Base-by-base conservation (phyloP, 768 basidiomycete species). In the Tremella fuciformis region DNA sequence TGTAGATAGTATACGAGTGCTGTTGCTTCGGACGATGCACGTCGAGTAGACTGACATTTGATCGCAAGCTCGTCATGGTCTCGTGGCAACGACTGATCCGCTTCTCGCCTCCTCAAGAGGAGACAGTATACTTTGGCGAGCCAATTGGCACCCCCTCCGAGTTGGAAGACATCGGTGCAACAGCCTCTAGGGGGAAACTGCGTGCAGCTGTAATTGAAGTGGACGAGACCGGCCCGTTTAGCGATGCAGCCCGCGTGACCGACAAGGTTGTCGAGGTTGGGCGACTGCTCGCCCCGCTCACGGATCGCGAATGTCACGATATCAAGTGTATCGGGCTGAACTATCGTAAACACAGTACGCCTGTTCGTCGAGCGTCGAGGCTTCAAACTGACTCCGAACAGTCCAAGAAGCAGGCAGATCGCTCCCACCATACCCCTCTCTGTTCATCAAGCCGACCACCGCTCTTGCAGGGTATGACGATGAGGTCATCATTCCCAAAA, bases 391-490 rank as follows among this genome's bases (percentile, higher is more conserved):
- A 61, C 4, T 9, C 29, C 38, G 46, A 4, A 44, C 49, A 51
- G 57, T 51, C 26, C 50, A 58, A 49, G 70, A 71, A 49, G 48
- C 65, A 29, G 55, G 54, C 18, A 38, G 64, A 8, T 46, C 65
- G 0, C 39, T 54, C 41, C 67, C 67, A 0, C 22, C 55, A 1
- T 47, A 50, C 50, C 74, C 73, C 8, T 58, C 65, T 19, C 50
- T 68, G 16, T 74, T 74, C 66, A 52, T 64, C 61, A 76, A 76
- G 50, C 73, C 75, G 1, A 37, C 60, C 15, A 67, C 57, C 1
- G 29, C 67, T 15, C 47, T 76, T 38, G 62, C 65, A 13, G 37
- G 34, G 29, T 46, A 39, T 8, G n/a, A 50, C 6, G 51, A 52
- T 24, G 34, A 24, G 9, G 52, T 63, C 15, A 39, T 56, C 18